Percentiles rank a stretch among this genome's conserved stretches.
Conservation (phyloP, 2,329 filamentous ascomycete species). For the Alternaria novae-zelandiae region DNA sequence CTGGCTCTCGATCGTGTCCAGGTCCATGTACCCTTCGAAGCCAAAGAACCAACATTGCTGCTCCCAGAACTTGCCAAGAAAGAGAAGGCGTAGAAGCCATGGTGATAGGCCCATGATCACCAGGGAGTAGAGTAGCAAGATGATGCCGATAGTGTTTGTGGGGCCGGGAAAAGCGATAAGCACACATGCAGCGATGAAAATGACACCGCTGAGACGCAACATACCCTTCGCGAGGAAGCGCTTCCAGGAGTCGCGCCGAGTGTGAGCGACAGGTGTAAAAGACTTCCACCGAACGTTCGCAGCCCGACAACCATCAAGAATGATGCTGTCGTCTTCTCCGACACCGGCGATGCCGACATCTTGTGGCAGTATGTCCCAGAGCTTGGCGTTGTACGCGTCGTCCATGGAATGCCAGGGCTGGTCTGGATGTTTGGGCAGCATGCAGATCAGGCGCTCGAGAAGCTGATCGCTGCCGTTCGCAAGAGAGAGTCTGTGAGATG, state of each 20-base stretch:
- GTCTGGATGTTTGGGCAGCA: conserved; percentile 43
- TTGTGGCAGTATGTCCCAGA: conserved; percentile 55
- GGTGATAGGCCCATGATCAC: conserved; percentile 41
- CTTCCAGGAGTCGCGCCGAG: conserved; percentile 32
- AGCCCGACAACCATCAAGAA: conserved; percentile 51
- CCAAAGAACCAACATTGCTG: conserved; percentile 54
- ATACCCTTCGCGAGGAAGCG: conserved; percentile 30
- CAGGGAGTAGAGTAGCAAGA: conserved; percentile 34
- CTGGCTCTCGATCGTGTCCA: conserved; percentile 47
- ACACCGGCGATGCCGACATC: conserved; percentile 50
- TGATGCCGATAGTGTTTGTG: conserved; percentile 1
- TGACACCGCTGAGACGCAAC: conserved; percentile 25
- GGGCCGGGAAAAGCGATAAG: conserved; percentile 9
- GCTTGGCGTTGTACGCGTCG: conserved; percentile 51
- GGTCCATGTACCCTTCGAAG: conserved; percentile 51
- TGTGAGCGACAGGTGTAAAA: conserved; percentile 45
- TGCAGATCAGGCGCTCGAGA: conserved; percentile 55
- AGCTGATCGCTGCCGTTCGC: conserved; percentile 55
- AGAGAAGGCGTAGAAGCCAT: conserved; percentile 46
- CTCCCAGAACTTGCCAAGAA: conserved; percentile 50
- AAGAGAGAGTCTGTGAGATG: conserved; percentile 46
- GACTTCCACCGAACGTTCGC: conserved; percentile 55
- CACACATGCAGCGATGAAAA: conserved; percentile 21
- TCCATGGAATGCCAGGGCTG: conserved; percentile 51
- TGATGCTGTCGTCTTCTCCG: conserved; percentile 52